Conservation (phyloP, 176 grass and related monocot species). For the Themeda triandra region DNA sequence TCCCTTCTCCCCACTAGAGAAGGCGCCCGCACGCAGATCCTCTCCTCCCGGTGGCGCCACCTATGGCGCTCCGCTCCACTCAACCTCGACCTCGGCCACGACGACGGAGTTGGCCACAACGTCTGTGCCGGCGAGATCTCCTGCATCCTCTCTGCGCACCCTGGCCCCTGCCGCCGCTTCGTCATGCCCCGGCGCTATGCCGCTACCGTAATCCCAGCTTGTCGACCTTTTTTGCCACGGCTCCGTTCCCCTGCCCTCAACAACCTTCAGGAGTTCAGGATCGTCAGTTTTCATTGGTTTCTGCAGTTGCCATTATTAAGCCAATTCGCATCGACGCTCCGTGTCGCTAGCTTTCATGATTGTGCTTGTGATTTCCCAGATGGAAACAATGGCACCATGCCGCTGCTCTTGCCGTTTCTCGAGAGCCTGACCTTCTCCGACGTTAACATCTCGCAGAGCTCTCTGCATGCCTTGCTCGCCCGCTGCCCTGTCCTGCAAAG, state of each 20-base stretch:
- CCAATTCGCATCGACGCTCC: not conserved
- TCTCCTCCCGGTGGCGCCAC: too few species aligned
- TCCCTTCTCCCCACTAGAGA: too few species aligned
- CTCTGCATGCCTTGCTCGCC: not conserved
- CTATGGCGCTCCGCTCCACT: too few species aligned
- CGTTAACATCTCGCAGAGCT: not conserved
- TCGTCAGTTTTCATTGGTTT: fast-evolving
- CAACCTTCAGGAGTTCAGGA: not conserved
- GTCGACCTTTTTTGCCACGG: not conserved
- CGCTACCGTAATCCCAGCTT: fast-evolving
- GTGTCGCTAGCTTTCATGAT: not conserved
- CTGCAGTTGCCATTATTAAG: not conserved
- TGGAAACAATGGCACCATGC: not conserved
- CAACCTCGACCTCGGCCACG: too few species aligned
- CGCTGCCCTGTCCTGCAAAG: not conserved
- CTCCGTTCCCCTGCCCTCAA: not conserved
- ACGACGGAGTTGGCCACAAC: too few species aligned
- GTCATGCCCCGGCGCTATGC: not conserved
- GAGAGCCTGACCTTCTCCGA: not conserved
- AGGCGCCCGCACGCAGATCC: too few species aligned
- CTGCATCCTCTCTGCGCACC: too few species aligned
- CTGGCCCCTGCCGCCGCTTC: too few species aligned
- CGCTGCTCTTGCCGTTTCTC: not conserved
- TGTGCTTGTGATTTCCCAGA: not conserved
- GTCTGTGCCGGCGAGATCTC: too few species aligned